A percentile compares a stretch with the other conserved stretches of the same genome.
phyloP scores from a whole-genome alignment of 768 basidiomycete genomes.

The Lactifluus hygrophoroides region DNA sequence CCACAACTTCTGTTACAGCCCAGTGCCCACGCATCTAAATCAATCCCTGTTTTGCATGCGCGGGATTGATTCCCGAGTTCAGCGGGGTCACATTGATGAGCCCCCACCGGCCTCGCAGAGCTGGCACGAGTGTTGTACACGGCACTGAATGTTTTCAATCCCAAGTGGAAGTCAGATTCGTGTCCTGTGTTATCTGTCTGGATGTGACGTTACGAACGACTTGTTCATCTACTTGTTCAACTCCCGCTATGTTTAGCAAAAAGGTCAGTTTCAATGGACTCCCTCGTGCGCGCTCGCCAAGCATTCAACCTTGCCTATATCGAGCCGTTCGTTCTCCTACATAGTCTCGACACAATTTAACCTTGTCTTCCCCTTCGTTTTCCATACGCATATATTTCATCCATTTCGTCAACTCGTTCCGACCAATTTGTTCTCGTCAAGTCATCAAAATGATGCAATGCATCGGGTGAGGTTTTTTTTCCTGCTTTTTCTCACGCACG shows the following conservation, averaged over 20 bases:
- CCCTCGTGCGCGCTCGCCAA: slow-evolving; percentile 26
- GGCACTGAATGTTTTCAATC: slow-evolving; percentile 62
- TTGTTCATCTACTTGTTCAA: background rate
- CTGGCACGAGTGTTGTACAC: slow-evolving; percentile 69
- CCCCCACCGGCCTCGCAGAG: slow-evolving; percentile 56
- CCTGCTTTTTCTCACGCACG: too few relatives aligned
- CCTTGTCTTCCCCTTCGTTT: slow-evolving; percentile 53
- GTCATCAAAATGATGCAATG: slow-evolving; percentile 47
- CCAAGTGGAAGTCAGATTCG: slow-evolving; percentile 29
- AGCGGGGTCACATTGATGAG: slow-evolving; percentile 57
- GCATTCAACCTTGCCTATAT: slow-evolving; percentile 64
- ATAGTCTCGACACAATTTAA: slow-evolving; percentile 46
- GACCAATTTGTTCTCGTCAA: slow-evolving; percentile 24
- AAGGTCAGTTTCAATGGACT: background rate
- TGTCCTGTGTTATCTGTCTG: background rate
- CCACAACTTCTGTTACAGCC: too few relatives aligned
- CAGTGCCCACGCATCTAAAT: too few relatives aligned
- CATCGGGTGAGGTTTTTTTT: slow-evolving; percentile 70
- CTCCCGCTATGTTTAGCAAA: background rate
- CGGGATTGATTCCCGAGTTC: slow-evolving; percentile 67
- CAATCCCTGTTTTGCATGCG: too few relatives aligned
- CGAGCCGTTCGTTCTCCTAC: slow-evolving; percentile 67
- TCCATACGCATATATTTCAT: slow-evolving; percentile 41
- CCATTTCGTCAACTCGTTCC: background rate
- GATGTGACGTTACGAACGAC: background rate